Conservation (phyloP, 371 early-diverging fungal genomes). For the Syncephalis fuscata region DNA sequence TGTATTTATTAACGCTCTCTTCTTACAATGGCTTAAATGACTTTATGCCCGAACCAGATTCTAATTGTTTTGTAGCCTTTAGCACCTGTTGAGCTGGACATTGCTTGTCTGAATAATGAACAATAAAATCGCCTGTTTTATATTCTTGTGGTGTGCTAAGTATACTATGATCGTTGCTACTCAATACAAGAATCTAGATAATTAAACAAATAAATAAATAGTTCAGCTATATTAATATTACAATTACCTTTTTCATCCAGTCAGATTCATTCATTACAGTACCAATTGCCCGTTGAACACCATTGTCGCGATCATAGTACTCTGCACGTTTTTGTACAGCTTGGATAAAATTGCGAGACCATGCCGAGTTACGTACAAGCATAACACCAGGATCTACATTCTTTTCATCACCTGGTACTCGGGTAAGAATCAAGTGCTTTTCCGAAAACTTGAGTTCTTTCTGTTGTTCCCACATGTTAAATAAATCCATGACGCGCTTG, state of each 20-base stretch:
- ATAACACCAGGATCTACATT: constrained; percentile 46
- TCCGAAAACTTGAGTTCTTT: constrained; percentile 3
- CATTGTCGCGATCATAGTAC: constrained; percentile 26
- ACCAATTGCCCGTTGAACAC: constrained; percentile 47
- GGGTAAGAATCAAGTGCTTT: constrained; percentile 21
- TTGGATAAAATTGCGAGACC: constrained; percentile 30
- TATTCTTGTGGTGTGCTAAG: constrained; percentile 35
- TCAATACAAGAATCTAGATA: constrained; percentile 20
- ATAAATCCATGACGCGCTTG: constrained; percentile 18
- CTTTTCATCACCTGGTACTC: constrained; percentile 21
- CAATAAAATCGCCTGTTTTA: constrained; percentile 32
- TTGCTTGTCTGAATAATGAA: constrained; percentile 43
- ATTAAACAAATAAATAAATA: neutral
- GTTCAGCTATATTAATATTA: neutral
- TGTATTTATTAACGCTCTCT: no score
- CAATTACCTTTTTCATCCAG: constrained; percentile 13
- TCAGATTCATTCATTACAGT: constrained; percentile 21
- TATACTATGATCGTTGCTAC: constrained; percentile 36
- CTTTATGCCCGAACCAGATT: no score
- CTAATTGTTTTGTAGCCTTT: constrained; percentile 12
- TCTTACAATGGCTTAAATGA: no score
- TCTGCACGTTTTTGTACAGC: constrained; percentile 22
- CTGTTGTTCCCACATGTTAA: constrained; percentile 9
- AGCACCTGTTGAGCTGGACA: constrained; percentile 38
- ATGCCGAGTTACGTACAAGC: constrained; percentile 36